phyloP scores from a whole-genome alignment of 306 rosid genomes.

The Trifolium fragiferum region DNA sequence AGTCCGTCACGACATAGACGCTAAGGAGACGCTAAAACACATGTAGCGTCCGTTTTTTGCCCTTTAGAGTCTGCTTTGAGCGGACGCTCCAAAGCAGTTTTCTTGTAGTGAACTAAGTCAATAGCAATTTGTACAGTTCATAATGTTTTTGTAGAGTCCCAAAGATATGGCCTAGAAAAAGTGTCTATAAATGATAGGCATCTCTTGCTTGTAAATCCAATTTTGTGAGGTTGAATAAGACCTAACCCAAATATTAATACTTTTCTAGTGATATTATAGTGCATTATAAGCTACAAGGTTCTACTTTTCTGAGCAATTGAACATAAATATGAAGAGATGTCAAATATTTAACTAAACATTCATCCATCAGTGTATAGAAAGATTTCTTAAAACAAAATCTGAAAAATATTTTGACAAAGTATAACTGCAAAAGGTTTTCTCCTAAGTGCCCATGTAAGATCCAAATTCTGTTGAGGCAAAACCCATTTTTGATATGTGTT shows the following conservation, averaged over 20 bases:
- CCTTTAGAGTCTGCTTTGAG: too few species aligned
- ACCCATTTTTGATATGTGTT: neutral
- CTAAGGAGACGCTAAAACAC: too few species aligned
- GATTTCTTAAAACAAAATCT: neutral
- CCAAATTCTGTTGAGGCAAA: too few species aligned
- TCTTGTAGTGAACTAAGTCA: neutral
- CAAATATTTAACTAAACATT: too few species aligned
- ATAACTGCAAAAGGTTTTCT: too few species aligned
- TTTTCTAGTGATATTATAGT: neutral
- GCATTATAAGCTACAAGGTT: neutral
- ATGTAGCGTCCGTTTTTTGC: too few species aligned
- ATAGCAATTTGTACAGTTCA: slow-evolving; percentile 11
- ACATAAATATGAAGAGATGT: neutral
- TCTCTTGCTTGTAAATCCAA: neutral
- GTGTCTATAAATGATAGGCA: neutral
- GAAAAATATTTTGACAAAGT: too few species aligned
- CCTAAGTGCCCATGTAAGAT: neutral
- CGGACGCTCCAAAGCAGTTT: too few species aligned
- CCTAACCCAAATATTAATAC: neutral
- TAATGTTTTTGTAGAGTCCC: neutral
- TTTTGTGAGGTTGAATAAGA: neutral
- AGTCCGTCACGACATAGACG: too few species aligned
- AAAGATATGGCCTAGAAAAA: neutral
- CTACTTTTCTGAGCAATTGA: neutral
- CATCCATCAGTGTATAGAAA: too few species aligned